Percentiles rank a stretch among this genome's conserved stretches.
Evolutionary conservation across 345 rosid species (phyloP).

Genomic region (Populus alba): DNA sequence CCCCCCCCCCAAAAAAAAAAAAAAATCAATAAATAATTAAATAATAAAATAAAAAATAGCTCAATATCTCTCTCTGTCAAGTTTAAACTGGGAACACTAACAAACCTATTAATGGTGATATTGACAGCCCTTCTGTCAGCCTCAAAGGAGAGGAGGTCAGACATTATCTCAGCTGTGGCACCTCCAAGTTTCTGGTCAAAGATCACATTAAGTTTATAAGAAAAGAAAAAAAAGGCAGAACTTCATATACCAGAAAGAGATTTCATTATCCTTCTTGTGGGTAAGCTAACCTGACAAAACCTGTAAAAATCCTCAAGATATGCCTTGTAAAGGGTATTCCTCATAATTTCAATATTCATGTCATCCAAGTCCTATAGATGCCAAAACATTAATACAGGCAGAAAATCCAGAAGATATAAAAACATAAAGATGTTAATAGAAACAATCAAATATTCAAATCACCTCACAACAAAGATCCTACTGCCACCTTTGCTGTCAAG

Average conservation of each 20-base stretch:
- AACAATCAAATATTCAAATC: background rate
- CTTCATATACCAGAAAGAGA: background rate
- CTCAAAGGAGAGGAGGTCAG: slow-evolving; percentile 94
- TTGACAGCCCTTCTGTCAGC: slow-evolving; percentile 98
- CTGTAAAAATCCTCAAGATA: slow-evolving; percentile 87
- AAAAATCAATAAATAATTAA: no score
- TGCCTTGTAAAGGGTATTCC: slow-evolving; percentile 28
- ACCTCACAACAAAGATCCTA: background rate
- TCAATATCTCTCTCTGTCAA: background rate
- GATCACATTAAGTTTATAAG: slow-evolving; percentile 8
- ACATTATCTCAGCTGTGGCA: slow-evolving; percentile 96
- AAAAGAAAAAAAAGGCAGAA: background rate
- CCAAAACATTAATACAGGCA: background rate
- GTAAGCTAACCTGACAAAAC: slow-evolving; percentile 78
- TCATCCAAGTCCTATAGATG: slow-evolving; percentile 78
- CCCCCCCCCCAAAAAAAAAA: no score
- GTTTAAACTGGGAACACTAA: background rate
- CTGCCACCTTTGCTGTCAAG: background rate
- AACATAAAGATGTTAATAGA: background rate
- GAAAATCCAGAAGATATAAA: background rate
- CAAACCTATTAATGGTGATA: slow-evolving; percentile 85
- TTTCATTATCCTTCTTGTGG: slow-evolving; percentile 9
- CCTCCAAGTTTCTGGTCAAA: slow-evolving; percentile 85
- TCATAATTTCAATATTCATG: slow-evolving; percentile 28
- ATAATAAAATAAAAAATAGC: no score